Percentiles rank a stretch among this genome's conserved stretches.
These are phyloP conservation scores for Diddensiella santjacobensis DNA, from an alignment of 805 yeast species.

Conservation along the genomic window DNA sequence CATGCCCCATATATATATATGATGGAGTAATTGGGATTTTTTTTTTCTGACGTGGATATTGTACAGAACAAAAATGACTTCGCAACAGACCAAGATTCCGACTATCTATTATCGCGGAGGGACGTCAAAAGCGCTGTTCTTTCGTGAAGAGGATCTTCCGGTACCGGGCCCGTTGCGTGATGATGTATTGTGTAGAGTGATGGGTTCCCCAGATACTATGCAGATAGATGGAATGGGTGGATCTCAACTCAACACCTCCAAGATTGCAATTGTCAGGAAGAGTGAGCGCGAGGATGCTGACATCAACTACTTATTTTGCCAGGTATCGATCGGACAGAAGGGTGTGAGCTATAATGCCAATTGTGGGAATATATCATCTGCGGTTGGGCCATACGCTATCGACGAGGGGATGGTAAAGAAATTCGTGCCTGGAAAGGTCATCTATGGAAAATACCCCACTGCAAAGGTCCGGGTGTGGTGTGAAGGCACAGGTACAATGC, in stretches of 20 bases:
- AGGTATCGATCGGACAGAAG: neutral
- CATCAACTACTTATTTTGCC: constrained; percentile 1
- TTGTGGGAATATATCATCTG: constrained; percentile 7
- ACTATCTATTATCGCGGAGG: constrained; percentile 10
- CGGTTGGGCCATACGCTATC: constrained; percentile 6
- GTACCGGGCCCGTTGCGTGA: neutral
- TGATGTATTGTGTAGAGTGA: neutral
- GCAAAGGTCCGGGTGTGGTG: constrained; percentile 2
- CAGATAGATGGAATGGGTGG: constrained; percentile 10
- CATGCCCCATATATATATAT: no score
- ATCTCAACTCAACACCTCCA: constrained; percentile 2
- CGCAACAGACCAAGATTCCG: constrained; percentile 5
- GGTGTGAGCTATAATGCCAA: neutral
- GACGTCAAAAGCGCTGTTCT: constrained; percentile 12
- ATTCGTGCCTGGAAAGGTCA: constrained; percentile 2
- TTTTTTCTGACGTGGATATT: no score
- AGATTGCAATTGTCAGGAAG: constrained; percentile 1
- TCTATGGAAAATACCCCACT: neutral
- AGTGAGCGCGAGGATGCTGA: neutral
- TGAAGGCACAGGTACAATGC: constrained; percentile 1
- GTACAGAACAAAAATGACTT: neutral
- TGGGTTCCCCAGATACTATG: constrained; percentile 5
- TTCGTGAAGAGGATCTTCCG: constrained; percentile 10
- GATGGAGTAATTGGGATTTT: no score
- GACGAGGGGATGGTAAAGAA: constrained; percentile 4